A percentile compares a stretch with the other conserved stretches of the same genome.
Evolutionary conservation across 2,329 filamentous ascomycete species (phyloP).

Genomic region (Colletotrichum scovillei): DNA sequence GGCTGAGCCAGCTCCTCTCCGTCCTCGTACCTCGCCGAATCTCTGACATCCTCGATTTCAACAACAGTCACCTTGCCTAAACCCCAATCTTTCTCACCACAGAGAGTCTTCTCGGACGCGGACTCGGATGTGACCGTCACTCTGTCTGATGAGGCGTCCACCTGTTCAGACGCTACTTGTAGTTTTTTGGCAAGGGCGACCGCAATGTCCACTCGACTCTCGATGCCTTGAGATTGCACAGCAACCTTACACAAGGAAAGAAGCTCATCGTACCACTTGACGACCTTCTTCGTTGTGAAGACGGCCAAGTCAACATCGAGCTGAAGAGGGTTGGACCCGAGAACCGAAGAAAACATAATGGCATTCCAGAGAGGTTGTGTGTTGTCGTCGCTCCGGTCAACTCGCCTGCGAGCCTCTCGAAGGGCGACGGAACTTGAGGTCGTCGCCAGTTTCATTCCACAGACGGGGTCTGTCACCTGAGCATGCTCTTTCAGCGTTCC

Average conservation of each 20-base stretch:
- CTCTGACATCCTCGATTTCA: not conserved
- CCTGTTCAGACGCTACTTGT: not conserved
- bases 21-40: not conserved
- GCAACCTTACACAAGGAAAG: not conserved
- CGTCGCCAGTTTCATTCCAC: not conserved
- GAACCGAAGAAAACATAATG: not conserved
- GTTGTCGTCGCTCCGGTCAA: not conserved
- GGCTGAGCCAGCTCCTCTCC: not conserved
- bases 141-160: not conserved
- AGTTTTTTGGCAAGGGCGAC: not conserved
- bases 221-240: not conserved
- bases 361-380: not conserved
- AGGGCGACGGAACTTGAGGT: not conserved
- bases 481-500: not conserved
- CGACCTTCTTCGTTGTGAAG: not conserved
- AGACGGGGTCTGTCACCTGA: not conserved
- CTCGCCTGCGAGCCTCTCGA: not conserved
- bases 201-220: not conserved
- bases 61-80: not conserved
- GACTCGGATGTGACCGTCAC: not conserved
- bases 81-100: not conserved
- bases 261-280: not conserved
- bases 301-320: conserved; percentile 1
- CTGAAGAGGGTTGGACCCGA: not conserved
- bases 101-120: not conserved